Evolutionary conservation across 148 eudicot genomes (phyloP).

Genomic region (Amaranthus palmeri): DNA sequence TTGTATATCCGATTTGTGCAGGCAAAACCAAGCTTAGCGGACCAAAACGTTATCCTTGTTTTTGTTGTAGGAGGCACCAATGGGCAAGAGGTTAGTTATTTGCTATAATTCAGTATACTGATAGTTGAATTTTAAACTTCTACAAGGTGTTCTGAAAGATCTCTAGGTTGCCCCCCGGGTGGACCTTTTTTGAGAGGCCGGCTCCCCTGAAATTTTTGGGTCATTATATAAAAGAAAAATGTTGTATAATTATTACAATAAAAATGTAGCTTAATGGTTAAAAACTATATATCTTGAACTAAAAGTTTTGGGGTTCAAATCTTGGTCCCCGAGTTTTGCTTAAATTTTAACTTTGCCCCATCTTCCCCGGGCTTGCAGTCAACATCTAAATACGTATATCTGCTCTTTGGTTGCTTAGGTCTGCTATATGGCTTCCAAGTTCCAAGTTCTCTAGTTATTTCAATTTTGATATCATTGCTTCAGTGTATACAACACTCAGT

Average conservation of each 20-base stretch:
- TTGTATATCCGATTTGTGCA: conserved; percentile 32
- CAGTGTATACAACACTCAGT: neutral
- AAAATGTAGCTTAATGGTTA: no score
- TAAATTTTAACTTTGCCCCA: no score
- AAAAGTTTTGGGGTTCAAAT: no score
- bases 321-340: no score
- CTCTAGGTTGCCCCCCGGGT: no score
- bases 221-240: no score
- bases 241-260: no score
- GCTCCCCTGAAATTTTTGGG: no score
- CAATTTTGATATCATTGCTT: neutral
- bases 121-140: no score
- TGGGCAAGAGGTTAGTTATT: conserved; percentile 62
- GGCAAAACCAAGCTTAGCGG: conserved; percentile 89
- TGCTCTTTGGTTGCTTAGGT: neutral
- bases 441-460: neutral
- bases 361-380: neutral
- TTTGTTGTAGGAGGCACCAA: conserved; percentile 89
- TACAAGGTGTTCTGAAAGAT: no score
- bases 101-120: neutral
- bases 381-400: neutral
- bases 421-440: neutral
- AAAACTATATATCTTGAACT: no score
- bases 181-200: no score
- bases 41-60: conserved; percentile 76